A percentile compares a stretch with the other conserved stretches of the same genome.
phyloP scores from a whole-genome alignment of 495 filamentous ascomycete genomes.

The Penicillium coprophilum region DNA sequence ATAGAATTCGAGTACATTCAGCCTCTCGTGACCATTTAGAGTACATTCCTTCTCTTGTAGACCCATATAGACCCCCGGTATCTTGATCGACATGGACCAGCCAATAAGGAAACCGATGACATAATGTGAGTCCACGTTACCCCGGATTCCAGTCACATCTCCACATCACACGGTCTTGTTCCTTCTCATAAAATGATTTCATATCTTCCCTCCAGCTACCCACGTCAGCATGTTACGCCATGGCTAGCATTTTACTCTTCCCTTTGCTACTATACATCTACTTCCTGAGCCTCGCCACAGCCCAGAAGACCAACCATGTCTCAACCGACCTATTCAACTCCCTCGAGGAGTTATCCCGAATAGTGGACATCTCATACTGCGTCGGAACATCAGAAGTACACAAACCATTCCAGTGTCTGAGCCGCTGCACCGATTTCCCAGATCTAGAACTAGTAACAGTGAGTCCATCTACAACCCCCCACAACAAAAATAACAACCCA shows the following conservation, averaged over 20 bases:
- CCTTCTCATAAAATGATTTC: constrained; percentile 1
- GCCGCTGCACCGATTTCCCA: constrained; percentile 78
- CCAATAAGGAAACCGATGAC: constrained; percentile 10
- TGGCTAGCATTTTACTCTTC: constrained; percentile 6
- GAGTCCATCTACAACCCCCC: constrained; percentile 11
- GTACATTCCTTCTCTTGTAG: background rate
- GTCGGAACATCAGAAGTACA: constrained; percentile 80
- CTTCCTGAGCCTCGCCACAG: background rate
- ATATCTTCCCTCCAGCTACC: background rate
- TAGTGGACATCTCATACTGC: constrained; percentile 96
- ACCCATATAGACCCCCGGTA: background rate
- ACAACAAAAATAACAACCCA: background rate
- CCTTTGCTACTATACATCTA: constrained; percentile 8
- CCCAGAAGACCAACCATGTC: constrained; percentile 35
- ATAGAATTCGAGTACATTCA: background rate
- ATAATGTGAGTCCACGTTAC: constrained; percentile 13
- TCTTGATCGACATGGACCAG: background rate
- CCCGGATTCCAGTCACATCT: constrained; percentile 21
- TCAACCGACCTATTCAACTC: constrained; percentile 70
- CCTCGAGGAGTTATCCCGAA: constrained; percentile 78
- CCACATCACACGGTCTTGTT: constrained; percentile 15
- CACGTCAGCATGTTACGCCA: background rate
- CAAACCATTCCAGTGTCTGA: constrained; percentile 80
- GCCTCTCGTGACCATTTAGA: background rate
- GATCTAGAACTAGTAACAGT: constrained; percentile 72